Evolutionary conservation across 1,284 basidiomycete species (phyloP), one percentile per base, ranked within the genome.

Genomic region (Pseudomicrostroma phylloplanum): DNA sequence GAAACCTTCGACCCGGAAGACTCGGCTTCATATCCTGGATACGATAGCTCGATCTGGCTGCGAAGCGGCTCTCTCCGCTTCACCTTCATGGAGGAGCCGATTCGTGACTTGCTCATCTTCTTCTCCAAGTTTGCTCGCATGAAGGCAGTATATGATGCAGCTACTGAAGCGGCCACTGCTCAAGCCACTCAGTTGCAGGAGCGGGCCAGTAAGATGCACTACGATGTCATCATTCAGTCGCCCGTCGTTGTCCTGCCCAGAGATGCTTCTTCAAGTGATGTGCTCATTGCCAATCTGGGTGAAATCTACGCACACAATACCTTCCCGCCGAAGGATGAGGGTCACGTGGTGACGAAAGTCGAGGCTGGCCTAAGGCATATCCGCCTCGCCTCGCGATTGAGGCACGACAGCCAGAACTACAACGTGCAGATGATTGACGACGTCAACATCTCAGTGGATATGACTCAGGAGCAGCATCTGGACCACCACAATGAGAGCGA

Each of bases 231-330:
- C 43, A 84, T 98, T 78, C 91, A 92, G 81, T 90, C 93, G 0
- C 96, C 96, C 0, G 96, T 99, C 70, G 81, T 98, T 49, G 83
- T 96, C 21, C 87, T 98, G 70, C 94, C 96, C 4, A 85, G 86
- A 12, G 84, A 90, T 72, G 84, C 88, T 3, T 79, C 83, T 17
- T 87, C 88, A 6, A 81, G 81, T 1, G 90, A 97, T 78, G 82
- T 84, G 36, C 83, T 98, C 56, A 85, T 88, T 2, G 85, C 96
- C 80, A 86, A 89, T 58, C 85, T 98, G 0, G 96, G 96, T 62
- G 91, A 96, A 80, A 89, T 98, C 59, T 84, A 84, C 42, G 92
- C 91, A 36, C 85, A 84, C 64, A 98, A 98, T 80, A 81, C 83
- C 19, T 92, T 89, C 72, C 71, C 82, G 15, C 80, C 82, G 42